Base-by-base conservation (phyloP, 805 yeast species). In the Monosporozyma siamensis region DNA sequence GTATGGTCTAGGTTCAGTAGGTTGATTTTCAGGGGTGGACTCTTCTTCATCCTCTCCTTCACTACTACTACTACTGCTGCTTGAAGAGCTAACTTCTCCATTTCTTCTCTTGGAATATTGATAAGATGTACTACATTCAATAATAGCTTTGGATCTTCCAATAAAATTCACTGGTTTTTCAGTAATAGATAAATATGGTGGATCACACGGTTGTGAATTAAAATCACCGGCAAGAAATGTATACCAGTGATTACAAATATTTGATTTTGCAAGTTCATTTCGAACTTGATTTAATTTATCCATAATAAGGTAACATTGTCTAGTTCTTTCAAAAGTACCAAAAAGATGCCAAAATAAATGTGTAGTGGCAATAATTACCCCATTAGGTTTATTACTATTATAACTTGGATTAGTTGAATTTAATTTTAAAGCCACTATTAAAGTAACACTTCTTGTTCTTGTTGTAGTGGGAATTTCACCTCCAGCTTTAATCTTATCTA, bases 341-440 rank as follows among this genome's bases (percentile, higher is more conserved):
- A 78, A 79, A 4, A 96, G 96, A 61, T 87, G 96, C 97, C 97
- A 89, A 58, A 82, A 89, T 47, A 89, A 61, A 65, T 89, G 97
- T 0, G 95, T 83, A 0, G 95, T 89, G 1, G 94, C 95, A 2
- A 89, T 65, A 2, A 83, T 57, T 2, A 87, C 48, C 0, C 87
- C 82, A 18, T 63, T 65, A 17, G 65, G 65, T 43, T 53, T 52
- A 5, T 51, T 53, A 8, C 14, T 8, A 26, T 12, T 20, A 21
- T 12, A 3, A 48, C 4, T 45, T 40, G 6, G 75, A 74, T 45
- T 58, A 59, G 12, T 55, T 25, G 34, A 58, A 47, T 30, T 63
- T 51, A 78, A 71, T 30, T 69, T 65, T 39, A 88, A 61, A 9
- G 76, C 77, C 1, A 77, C 63, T 17, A 82, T 54, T 40, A 85